Conservation (phyloP, 371 early-diverging fungal species). For the Blakeslea trispora region DNA sequence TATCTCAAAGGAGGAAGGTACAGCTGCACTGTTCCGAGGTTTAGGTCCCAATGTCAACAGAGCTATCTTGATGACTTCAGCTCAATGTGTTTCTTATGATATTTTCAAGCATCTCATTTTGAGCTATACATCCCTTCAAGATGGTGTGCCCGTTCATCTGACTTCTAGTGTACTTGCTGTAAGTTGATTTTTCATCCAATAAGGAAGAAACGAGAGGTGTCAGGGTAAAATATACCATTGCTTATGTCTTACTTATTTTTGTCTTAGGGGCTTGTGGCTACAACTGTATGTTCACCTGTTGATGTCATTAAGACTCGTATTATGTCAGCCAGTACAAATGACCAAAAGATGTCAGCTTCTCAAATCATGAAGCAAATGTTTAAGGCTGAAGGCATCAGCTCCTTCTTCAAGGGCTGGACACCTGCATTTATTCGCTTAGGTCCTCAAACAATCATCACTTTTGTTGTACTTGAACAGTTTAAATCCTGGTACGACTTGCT, state of each 20-base stretch:
- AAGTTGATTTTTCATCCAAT: constrained; percentile 24
- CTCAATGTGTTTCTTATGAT: constrained; percentile 78
- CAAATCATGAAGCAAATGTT: constrained; percentile 63
- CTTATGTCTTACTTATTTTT: constrained; percentile 8
- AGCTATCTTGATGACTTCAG: constrained; percentile 78
- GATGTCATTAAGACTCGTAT: constrained; percentile 92
- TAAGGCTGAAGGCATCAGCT: constrained; percentile 71
- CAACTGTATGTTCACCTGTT: constrained; percentile 83
- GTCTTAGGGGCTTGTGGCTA: constrained; percentile 79
- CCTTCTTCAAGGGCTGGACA: constrained; percentile 89
- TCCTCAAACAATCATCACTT: constrained; percentile 88
- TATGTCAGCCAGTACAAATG: constrained; percentile 66
- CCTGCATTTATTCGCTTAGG: constrained; percentile 81
- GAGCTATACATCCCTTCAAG: constrained; percentile 57
- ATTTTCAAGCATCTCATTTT: constrained; percentile 67
- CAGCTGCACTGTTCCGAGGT: constrained; percentile 66
- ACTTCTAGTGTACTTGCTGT: constrained; percentile 74
- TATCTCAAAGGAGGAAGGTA: constrained; percentile 71
- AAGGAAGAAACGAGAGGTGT: neutral
- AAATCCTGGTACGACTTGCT: constrained; percentile 35
- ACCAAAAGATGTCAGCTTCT: constrained; percentile 34
- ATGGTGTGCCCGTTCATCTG: constrained; percentile 74
- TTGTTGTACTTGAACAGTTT: constrained; percentile 81
- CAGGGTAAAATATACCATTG: neutral
- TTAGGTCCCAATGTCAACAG: constrained; percentile 75